These are phyloP conservation scores for Striga asiatica DNA, from an alignment of 257 asterid genomes.

Conservation along the genomic window DNA sequence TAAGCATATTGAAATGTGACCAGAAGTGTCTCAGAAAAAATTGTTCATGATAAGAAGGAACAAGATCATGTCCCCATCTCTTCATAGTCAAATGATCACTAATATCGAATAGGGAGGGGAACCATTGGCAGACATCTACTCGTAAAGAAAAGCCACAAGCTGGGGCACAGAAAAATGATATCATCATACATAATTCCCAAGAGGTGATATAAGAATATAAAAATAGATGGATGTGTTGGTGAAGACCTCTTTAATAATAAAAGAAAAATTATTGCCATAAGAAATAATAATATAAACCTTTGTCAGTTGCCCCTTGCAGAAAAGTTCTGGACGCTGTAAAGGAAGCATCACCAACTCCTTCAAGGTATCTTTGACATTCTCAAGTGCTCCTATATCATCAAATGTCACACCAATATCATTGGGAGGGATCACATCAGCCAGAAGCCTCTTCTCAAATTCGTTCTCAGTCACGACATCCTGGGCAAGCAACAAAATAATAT, in stretches of 20 bases:
- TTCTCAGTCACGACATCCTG: constrained; percentile 83
- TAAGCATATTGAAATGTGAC: too few relatives aligned
- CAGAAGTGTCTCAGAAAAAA: too few relatives aligned
- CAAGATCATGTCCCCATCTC: too few relatives aligned
- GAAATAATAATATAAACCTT: constrained; percentile 31
- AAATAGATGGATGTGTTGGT: neutral
- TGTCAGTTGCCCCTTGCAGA: constrained; percentile 78
- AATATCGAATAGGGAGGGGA: too few relatives aligned
- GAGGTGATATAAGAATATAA: constrained; percentile 3
- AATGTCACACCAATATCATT: constrained; percentile 78
- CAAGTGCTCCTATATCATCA: constrained; percentile 93
- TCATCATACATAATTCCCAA: neutral
- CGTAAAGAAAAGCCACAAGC: too few relatives aligned
- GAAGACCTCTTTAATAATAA: neutral
- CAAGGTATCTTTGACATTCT: constrained; percentile 79
- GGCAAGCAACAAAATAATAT: constrained; percentile 13
- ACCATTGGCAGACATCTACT: too few relatives aligned
- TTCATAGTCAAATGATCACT: too few relatives aligned
- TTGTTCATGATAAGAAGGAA: too few relatives aligned
- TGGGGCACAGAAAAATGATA: neutral
- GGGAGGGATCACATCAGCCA: constrained; percentile 69
- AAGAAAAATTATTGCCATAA: neutral
- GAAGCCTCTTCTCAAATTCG: constrained; percentile 85
- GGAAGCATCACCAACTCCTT: constrained; percentile 95
- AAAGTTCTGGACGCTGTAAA: constrained; percentile 81